Evolutionary conservation across 345 rosid species (phyloP).

Genomic region (Erucastrum elatum): DNA sequence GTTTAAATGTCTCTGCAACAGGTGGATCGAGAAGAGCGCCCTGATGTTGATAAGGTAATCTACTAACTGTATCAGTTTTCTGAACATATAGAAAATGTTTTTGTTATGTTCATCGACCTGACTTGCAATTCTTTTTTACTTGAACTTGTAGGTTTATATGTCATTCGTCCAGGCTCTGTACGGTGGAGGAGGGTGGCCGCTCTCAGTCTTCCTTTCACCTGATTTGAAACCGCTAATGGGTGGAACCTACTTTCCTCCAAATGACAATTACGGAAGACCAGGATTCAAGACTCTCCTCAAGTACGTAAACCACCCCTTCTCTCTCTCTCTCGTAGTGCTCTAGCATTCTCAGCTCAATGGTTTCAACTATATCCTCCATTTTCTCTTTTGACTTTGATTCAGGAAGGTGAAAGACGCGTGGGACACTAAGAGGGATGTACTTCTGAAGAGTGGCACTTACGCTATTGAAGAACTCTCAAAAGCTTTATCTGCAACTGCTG

Average conservation of each 20-base stretch:
- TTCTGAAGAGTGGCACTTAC: conserved; percentile 70
- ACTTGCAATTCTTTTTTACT: not conserved
- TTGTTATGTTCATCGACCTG: not conserved
- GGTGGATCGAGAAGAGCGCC: conserved; percentile 98
- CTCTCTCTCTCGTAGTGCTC: conserved; percentile 7
- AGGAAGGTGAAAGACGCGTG: conserved; percentile 89
- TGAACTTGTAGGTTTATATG: conserved; percentile 75
- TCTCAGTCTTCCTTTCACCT: conserved; percentile 86
- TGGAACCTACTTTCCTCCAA: conserved; percentile 93
- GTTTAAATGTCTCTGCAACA: conserved; percentile 40
- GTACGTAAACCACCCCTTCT: conserved; percentile 35
- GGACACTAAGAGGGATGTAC: conserved; percentile 66
- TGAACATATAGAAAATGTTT: not conserved
- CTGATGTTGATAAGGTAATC: conserved; percentile 95
- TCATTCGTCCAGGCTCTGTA: conserved; percentile 87
- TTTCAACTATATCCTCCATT: not conserved
- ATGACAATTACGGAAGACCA: conserved; percentile 84
- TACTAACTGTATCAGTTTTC: not conserved
- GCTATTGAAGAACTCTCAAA: conserved; percentile 88
- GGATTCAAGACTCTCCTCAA: conserved; percentile 88
- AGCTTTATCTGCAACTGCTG: conserved; percentile 74
- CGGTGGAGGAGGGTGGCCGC: conserved; percentile 96
- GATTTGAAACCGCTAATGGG: conserved; percentile 96
- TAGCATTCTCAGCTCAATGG: not conserved
- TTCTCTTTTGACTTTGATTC: conserved; percentile 27